A percentile compares a stretch with the other conserved stretches of the same genome.
Conservation (phyloP, 441 rosid species). For the Euphorbia corollata region DNA sequence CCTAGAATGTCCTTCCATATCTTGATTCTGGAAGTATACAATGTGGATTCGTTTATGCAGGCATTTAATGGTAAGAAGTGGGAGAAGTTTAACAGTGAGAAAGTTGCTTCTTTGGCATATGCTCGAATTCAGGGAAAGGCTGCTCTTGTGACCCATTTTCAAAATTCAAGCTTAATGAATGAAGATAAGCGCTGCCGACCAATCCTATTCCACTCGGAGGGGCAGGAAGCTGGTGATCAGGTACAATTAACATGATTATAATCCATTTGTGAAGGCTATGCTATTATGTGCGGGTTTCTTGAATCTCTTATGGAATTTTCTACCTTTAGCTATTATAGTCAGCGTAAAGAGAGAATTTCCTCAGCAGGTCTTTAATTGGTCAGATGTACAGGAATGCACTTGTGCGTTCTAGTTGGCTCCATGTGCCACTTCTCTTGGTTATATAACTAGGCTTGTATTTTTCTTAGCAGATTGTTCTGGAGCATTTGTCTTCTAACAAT, state of each 20-base stretch:
- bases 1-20: neutral
- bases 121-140: constrained; percentile 93
- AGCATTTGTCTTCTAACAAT: constrained; percentile 35
- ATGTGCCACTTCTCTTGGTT: neutral
- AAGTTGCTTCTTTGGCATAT: constrained; percentile 94
- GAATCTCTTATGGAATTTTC: neutral
- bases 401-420: neutral
- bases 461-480: constrained; percentile 33
- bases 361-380: neutral
- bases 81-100: constrained; percentile 99
- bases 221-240: constrained; percentile 53
- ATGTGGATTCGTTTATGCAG: constrained; percentile 31
- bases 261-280: constrained; percentile 11
- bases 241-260: constrained; percentile 43
- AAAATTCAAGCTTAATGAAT: constrained; percentile 98
- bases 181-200: constrained; percentile 99
- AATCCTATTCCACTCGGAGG: constrained; percentile 67
- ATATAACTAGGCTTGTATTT: neutral
- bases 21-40: neutral
- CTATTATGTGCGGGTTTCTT: neutral
- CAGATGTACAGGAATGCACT: neutral
- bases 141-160: constrained; percentile 92
- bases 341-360: neutral
- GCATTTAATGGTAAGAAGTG: constrained; percentile 96
- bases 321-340: neutral